Percentiles rank a stretch among this genome's conserved stretches.
These are phyloP conservation scores for Karstenula rhodostoma DNA, from an alignment of 2,329 filamentous ascomycete genomes.

Conservation along the genomic window DNA sequence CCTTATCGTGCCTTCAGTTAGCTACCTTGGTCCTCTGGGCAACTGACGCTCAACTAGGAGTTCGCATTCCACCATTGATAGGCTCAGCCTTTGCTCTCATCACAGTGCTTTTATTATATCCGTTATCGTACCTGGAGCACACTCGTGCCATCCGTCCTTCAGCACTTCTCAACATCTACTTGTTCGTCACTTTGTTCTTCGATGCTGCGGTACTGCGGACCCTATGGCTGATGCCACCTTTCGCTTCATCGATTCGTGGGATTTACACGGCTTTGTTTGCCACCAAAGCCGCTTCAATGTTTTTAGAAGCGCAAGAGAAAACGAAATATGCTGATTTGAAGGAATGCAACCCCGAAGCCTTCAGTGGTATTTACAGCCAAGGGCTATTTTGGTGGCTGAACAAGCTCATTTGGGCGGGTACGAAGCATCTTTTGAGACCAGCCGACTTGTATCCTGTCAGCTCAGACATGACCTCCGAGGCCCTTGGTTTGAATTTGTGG, in stretches of 20 bases:
- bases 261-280: slow-evolving; percentile 23
- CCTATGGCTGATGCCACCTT: slow-evolving; percentile 14
- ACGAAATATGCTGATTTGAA: neutral
- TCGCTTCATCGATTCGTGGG: neutral
- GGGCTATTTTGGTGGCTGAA: slow-evolving; percentile 12
- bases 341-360: slow-evolving; percentile 5
- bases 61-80: slow-evolving; percentile 2
- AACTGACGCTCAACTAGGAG: neutral
- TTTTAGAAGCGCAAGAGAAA: slow-evolving; percentile 33
- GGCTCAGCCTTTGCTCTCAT: too few relatives aligned
- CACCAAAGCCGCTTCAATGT: slow-evolving; percentile 22
- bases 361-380: slow-evolving; percentile 2
- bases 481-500: neutral
- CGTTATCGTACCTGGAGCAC: too few relatives aligned
- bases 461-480: neutral
- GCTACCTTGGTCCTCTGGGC: neutral
- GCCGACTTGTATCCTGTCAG: slow-evolving; percentile 9
- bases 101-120: too few relatives aligned
- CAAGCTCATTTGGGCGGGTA: neutral
- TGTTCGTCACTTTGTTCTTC: slow-evolving; percentile 16
- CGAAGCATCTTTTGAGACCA: neutral
- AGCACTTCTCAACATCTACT: slow-evolving; percentile 17
- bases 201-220: slow-evolving; percentile 18
- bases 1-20: too few relatives aligned
- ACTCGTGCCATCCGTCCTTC: slow-evolving; percentile 9